Evolutionary conservation across 2,329 filamentous ascomycete species (phyloP).

Genomic region (Sporothrix globosa): DNA sequence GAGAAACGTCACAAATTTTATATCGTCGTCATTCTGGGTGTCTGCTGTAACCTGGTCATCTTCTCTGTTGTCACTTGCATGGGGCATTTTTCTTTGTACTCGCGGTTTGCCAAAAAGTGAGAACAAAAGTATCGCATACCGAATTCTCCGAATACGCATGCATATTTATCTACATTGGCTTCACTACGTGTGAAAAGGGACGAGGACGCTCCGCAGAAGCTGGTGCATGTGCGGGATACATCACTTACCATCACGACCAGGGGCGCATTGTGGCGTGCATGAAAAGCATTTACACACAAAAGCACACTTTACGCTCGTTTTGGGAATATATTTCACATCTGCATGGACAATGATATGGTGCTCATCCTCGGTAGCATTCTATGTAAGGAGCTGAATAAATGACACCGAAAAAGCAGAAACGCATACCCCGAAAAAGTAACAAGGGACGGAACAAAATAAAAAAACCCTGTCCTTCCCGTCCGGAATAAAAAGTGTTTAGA

Average conservation of each 20-base stretch:
- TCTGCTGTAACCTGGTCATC: too few relatives aligned
- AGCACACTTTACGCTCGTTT: background rate
- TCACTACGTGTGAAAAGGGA: background rate
- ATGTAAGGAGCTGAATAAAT: slow-evolving; percentile 15
- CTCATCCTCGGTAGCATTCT: slow-evolving; percentile 24
- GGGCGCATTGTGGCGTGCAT: background rate
- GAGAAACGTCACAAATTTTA: background rate
- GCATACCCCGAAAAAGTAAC: slow-evolving; percentile 8
- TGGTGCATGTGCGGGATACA: background rate
- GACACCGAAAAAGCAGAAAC: background rate
- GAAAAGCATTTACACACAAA: background rate
- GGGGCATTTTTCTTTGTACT: too few relatives aligned
- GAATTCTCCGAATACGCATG: background rate
- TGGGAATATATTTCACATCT: background rate
- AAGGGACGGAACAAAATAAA: background rate
- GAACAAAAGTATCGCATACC: too few relatives aligned
- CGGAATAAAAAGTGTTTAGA: background rate
- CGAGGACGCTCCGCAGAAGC: background rate
- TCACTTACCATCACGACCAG: background rate
- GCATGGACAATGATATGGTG: background rate
- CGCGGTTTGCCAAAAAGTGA: too few relatives aligned
- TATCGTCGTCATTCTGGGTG: too few relatives aligned
- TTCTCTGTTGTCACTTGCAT: too few relatives aligned
- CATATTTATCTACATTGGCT: too few relatives aligned
- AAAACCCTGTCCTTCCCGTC: slow-evolving; percentile 8